Base-by-base conservation (phyloP, 2,329 filamentous ascomycete species). In the Pseudopyrenochaeta lycopersici region DNA sequence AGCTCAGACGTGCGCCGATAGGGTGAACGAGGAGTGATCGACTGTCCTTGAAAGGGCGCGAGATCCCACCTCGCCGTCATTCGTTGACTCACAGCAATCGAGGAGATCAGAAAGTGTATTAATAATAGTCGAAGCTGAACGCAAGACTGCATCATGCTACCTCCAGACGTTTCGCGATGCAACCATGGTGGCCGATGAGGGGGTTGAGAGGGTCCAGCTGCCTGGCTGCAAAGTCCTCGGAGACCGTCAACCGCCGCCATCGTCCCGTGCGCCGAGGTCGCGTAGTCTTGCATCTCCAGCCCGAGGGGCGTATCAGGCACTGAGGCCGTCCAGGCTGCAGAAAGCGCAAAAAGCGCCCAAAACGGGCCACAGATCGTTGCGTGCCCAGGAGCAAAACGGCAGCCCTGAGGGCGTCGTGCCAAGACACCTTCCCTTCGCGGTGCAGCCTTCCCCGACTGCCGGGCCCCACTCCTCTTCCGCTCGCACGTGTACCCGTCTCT, bases 121-220 rank as follows among this genome's bases (percentile, higher is more conserved):
- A 63, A 63, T 65, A 59, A 59, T 62, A 57, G 50, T 38, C 41
- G 40, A 50, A 66, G 62, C 61, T 67, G 62, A 64, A 62, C 46
- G 38, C 38, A 47, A 46, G 35, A 43, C 23, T 52, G 47, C 58
- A 49, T 42, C 38, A 42, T 43, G 44, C 35, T 30, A 9, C 41
- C 21, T n/a, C 29, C 31, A 36, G 30, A 35, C 14, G 42, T 44
- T 54, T 45, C 36, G 46, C 48, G 42, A 54, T 63, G 54, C 49
- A 56, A 60, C 49, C 36, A 49, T 32, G 54, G 40, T 43, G 33
- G 46, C 49, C 30, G 29, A 44, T 45, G 50, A 15, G 18, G 5
- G 20, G 10, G 36, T 10, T n/a, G n/a, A n/a, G n/a, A n/a, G n/a
- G n/a, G n/a, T n/a, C n/a, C n/a, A n/a, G 31, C 31, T 11, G 31